phyloP scores from a whole-genome alignment of 1,284 basidiomycete species.

The Leccinum pachyderme region DNA sequence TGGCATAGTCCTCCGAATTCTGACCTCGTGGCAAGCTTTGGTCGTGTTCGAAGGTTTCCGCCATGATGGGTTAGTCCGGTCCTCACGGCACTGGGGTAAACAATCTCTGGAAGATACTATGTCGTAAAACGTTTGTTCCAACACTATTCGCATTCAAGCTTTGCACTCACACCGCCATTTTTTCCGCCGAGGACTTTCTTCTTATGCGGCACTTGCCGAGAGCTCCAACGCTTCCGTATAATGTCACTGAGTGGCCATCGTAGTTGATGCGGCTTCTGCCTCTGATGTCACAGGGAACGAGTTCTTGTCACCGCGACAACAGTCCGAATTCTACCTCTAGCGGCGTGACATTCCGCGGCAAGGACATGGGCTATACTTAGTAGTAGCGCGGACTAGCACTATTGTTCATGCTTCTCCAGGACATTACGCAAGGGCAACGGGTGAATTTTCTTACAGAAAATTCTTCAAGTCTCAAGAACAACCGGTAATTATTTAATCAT shows the following conservation, averaged over 20 bases:
- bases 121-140: not conserved
- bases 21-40: not conserved
- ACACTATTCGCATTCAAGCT: not conserved
- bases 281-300: conserved; percentile 42
- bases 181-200: conserved; percentile 31
- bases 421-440: not conserved
- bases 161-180: not conserved
- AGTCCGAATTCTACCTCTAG: conserved; percentile 33
- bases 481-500: not conserved
- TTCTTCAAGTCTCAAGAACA: not conserved
- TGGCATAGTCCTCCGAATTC: not conserved
- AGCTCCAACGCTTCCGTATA: conserved; percentile 36
- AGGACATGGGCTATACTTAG: not conserved
- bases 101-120: not conserved
- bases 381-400: not conserved
- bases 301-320: conserved; percentile 41
- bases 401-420: not conserved
- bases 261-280: conserved; percentile 40
- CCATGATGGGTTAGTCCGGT: not conserved
- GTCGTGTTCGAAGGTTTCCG: not conserved
- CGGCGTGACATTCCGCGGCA: conserved; percentile 31
- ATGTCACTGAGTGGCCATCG: conserved; percentile 35
- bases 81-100: not conserved
- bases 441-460: not conserved
- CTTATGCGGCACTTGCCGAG: conserved; percentile 49